Percentiles rank a stretch among this genome's conserved stretches.
These are phyloP conservation scores for Starmerella potacharoeniae DNA, from an alignment of 805 yeast genomes.

Conservation along the genomic window DNA sequence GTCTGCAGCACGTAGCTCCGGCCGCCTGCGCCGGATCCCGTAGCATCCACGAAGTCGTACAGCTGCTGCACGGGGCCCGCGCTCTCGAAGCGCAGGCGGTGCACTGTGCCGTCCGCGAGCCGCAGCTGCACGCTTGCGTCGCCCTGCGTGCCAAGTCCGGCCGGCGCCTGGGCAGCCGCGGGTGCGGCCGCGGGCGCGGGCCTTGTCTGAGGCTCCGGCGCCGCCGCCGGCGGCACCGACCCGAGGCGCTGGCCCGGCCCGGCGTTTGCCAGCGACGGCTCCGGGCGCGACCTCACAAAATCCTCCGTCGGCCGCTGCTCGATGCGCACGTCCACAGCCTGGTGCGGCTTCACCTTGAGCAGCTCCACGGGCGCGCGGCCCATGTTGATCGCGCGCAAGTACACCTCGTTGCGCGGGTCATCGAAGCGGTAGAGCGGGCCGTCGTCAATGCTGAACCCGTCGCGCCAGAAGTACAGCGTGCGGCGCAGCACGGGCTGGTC, in stretches of 20 bases:
- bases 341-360: constrained; percentile 75
- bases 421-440: constrained; percentile 79
- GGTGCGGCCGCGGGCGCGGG: constrained; percentile 5
- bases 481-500: constrained; percentile 50
- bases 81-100: constrained; percentile 52
- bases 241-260: constrained; percentile 85
- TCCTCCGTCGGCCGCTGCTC: constrained; percentile 70
- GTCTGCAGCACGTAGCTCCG: constrained; percentile 58
- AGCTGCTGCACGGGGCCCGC: constrained; percentile 53
- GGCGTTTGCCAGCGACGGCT: constrained; percentile 48
- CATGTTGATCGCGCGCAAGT: constrained; percentile 65
- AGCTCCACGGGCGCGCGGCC: constrained; percentile 87
- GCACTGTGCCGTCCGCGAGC: constrained; percentile 57
- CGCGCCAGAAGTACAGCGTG: constrained; percentile 88
- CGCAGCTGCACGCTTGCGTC: constrained; percentile 73
- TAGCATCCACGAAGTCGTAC: constrained; percentile 54
- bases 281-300: constrained; percentile 54
- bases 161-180: constrained; percentile 7
- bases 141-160: constrained; percentile 33
- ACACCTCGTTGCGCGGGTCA: constrained; percentile 76
- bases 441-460: constrained; percentile 91
- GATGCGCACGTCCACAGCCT: constrained; percentile 88
- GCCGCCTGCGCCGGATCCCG: constrained; percentile 14
- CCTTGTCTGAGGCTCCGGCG: constrained; percentile 7
- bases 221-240: constrained; percentile 53